These are phyloP conservation scores for Aegilops bicornis DNA, from an alignment of 176 grass and related monocot genomes.

Conservation along the genomic window DNA sequence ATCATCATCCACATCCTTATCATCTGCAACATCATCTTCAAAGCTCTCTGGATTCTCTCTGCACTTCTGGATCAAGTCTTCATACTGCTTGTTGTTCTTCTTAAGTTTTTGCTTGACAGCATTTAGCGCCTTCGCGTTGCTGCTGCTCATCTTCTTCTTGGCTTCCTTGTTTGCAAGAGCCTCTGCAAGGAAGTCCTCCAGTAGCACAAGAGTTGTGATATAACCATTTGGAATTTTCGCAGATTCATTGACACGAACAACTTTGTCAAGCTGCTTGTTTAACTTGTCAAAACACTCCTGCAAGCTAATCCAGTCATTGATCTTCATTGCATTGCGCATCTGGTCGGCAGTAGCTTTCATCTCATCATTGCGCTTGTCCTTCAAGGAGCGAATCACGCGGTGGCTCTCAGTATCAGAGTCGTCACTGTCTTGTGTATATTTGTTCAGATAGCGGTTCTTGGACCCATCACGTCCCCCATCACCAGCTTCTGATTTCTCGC, in stretches of 20 bases:
- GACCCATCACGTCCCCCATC: background rate
- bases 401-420: conserved; percentile 65
- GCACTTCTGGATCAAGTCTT: conserved; percentile 67
- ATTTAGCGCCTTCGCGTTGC: conserved; percentile 79
- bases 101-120: conserved; percentile 93
- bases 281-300: conserved; percentile 92
- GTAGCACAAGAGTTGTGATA: conserved; percentile 78
- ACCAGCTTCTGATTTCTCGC: conserved; percentile 25
- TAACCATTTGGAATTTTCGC: conserved; percentile 73
- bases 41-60: conserved; percentile 67
- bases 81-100: conserved; percentile 96
- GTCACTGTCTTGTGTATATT: conserved; percentile 55
- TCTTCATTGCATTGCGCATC: conserved; percentile 97
- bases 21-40: conserved; percentile 54
- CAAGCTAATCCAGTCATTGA: conserved; percentile 94
- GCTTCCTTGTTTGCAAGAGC: conserved; percentile 96
- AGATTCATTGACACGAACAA: conserved; percentile 82
- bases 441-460: conserved; percentile 58
- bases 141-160: conserved; percentile 99
- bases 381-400: conserved; percentile 69
- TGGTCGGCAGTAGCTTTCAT: conserved; percentile 82
- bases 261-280: conserved; percentile 98
- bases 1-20: conserved; percentile 37
- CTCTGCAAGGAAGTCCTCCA: conserved; percentile 87
- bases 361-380: conserved; percentile 85